Base-by-base conservation (phyloP, 257 asterid genomes). In the Salvia rosmarinus region DNA sequence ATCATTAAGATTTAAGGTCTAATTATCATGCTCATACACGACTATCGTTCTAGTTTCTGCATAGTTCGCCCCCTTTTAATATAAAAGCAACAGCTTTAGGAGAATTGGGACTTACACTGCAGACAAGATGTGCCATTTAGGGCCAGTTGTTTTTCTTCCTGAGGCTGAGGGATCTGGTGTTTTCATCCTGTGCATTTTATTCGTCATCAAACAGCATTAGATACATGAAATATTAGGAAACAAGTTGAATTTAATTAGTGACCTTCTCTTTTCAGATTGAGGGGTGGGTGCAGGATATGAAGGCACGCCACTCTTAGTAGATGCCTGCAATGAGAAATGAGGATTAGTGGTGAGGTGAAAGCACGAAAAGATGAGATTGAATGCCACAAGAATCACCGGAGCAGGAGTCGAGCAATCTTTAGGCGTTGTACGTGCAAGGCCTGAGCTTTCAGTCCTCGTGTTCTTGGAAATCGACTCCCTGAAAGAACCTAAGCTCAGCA, bases 81-180 rank as follows among this genome's bases (percentile, higher is more conserved):
- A 21, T 20, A n/a, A 50, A 19, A 20, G 55, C n/a, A 49, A n/a
- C 43, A 28, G 14, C 14, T 11, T 10, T 68, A 19, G 40, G 51
- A 23, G 52, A 68, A 20, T 56, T 49, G 16, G 57, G 47, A 83
- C 96, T 87, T 85, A 93, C 97, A 85, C 87, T 14, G 97, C 81
- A 39, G 97, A 83, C 69, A 89, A 74, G 70, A 89, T 66, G 77
- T 85, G 84, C 95, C 98, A 84, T 74, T 83, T 89, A 17, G 90
- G 88, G 66, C 88, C 90, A 16, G 82, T 34, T 66, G 90, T 83
- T 90, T 84, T 87, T 82, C 82, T 85, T 77, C 95, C 88, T 21
- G 80, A 75, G 50, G 80, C 85, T 14, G 85, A 61, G 28, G 88
- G 70, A 72, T 84, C 82, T 74, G 92, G 84, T 21, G 89, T 68